Evolutionary conservation across 164 flowering plant genomes (phyloP).

Genomic region (Pachysandra terminalis): DNA sequence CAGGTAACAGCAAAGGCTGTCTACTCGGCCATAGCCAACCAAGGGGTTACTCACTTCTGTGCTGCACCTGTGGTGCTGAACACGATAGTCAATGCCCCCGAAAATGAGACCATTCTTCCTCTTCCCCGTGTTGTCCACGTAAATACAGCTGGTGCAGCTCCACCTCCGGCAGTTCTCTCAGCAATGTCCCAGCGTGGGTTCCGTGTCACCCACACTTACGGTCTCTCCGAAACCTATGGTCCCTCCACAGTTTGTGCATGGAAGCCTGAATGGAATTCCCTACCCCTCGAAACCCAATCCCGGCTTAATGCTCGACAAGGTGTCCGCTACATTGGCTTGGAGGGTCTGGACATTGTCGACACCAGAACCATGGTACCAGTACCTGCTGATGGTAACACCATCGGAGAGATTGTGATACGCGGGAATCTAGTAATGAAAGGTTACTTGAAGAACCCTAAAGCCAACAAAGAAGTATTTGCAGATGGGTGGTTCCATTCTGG

Average conservation of each 20-base stretch:
- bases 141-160: slow-evolving; percentile 96
- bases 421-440: slow-evolving; percentile 96
- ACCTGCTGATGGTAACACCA: slow-evolving; percentile 83
- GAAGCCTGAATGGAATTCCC: slow-evolving; percentile 93
- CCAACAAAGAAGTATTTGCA: slow-evolving; percentile 74
- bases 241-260: slow-evolving; percentile 89
- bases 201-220: slow-evolving; percentile 85
- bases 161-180: slow-evolving; percentile 73
- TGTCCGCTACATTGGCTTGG: slow-evolving; percentile 73
- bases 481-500: slow-evolving; percentile 91
- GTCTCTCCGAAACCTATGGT: slow-evolving; percentile 94
- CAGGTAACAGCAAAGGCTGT: slow-evolving; percentile 88
- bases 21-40: slow-evolving; percentile 69
- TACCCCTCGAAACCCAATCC: slow-evolving; percentile 65
- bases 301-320: slow-evolving; percentile 86
- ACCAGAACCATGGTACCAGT: slow-evolving; percentile 54
- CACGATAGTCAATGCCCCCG: slow-evolving; percentile 63
- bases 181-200: slow-evolving; percentile 75
- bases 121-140: slow-evolving; percentile 77
- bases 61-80: slow-evolving; percentile 99
- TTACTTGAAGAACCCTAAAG: slow-evolving; percentile 88
- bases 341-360: slow-evolving; percentile 67
- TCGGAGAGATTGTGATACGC: slow-evolving; percentile 85
- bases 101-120: slow-evolving; percentile 66
- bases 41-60: slow-evolving; percentile 87